phyloP scores from a whole-genome alignment of 2,329 filamentous ascomycete species.

The Ophiocordyceps camponoti-leonardi region DNA sequence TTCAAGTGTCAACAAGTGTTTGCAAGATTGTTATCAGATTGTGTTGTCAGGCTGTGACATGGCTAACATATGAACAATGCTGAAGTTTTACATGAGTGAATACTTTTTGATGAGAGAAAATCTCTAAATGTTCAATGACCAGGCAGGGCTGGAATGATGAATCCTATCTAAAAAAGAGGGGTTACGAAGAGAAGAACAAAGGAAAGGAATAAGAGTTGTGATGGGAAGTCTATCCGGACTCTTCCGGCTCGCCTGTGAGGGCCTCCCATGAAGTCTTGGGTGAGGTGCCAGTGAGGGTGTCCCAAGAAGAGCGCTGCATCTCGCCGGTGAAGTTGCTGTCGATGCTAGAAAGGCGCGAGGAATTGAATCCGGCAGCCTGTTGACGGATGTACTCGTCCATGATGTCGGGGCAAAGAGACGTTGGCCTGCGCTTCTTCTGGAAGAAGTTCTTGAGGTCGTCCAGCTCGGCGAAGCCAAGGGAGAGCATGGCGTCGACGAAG shows the following conservation, averaged over 20 bases:
- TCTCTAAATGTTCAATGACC: too few species aligned
- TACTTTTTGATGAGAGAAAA: too few species aligned
- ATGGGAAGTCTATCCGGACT: background rate
- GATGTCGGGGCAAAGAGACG: background rate
- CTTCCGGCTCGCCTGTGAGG: background rate
- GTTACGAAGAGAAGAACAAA: background rate
- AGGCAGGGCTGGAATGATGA: background rate
- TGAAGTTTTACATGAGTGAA: too few species aligned
- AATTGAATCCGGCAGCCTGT: background rate
- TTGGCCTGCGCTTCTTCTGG: background rate
- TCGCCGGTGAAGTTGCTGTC: background rate
- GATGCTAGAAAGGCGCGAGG: background rate
- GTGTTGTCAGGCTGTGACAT: too few species aligned
- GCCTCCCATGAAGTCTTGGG: background rate
- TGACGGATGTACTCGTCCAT: slow-evolving; percentile 1
- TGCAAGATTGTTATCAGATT: too few species aligned
- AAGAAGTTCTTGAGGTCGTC: background rate
- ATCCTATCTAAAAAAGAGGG: background rate
- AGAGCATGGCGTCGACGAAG: background rate
- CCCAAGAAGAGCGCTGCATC: background rate
- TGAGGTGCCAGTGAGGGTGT: background rate
- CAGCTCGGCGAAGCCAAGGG: background rate
- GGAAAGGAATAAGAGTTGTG: background rate
- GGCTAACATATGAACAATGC: too few species aligned
- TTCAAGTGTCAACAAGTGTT: background rate